These are phyloP conservation scores for Eucalyptus regnans DNA, from an alignment of 345 rosid genomes.

Conservation along the genomic window DNA sequence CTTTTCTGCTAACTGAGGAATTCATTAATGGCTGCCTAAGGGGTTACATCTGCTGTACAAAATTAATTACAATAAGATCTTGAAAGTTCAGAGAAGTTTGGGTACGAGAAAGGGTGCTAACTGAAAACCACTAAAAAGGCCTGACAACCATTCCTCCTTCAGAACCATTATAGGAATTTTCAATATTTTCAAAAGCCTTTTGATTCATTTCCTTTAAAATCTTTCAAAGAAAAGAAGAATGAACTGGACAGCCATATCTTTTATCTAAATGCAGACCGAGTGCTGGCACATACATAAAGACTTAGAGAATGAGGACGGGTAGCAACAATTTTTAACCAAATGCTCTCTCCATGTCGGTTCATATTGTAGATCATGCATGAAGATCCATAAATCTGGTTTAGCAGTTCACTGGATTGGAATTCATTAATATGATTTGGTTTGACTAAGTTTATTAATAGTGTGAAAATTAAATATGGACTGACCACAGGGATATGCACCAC, in stretches of 20 bases:
- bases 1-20: not conserved
- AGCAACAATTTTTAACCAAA: not conserved
- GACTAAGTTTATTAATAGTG: conserved; percentile 4
- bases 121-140: not conserved
- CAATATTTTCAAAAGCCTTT: not conserved
- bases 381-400: not conserved
- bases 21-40: not conserved
- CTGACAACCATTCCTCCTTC: not conserved
- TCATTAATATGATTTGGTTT: not conserved
- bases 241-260: not conserved
- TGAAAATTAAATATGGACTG: conserved; percentile 66
- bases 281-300: not conserved
- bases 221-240: not conserved
- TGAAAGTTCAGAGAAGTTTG: not conserved
- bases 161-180: not conserved
- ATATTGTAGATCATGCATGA: not conserved
- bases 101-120: not conserved
- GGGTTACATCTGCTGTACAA: not conserved
- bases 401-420: not conserved
- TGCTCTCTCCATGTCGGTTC: not conserved
- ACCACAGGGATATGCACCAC: conserved; percentile 99
- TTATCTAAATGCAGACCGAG: not conserved
- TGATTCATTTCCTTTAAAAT: not conserved
- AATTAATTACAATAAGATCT: not conserved
- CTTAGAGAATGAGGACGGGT: not conserved